Evolutionary conservation across 1,284 basidiomycete species (phyloP).

Genomic region (Moesziomyces sp.): DNA sequence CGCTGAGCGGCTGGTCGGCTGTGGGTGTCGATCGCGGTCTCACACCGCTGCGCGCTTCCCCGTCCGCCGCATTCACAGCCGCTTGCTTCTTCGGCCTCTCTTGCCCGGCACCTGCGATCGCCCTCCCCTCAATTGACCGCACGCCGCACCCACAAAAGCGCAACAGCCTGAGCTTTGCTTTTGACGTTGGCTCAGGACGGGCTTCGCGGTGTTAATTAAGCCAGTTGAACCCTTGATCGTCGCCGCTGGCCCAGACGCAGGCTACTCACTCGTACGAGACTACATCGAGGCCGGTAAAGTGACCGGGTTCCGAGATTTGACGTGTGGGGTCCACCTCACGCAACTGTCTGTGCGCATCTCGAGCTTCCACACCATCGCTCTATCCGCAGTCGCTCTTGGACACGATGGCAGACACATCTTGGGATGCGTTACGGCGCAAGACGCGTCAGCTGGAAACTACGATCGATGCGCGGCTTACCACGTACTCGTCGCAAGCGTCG

Average conservation of each 20-base stretch:
- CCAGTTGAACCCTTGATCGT: too few species aligned
- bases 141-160: too few species aligned
- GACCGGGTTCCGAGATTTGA: too few species aligned
- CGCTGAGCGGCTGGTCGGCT: neutral
- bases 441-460: conserved; percentile 89
- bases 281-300: too few species aligned
- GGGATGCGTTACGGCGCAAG: conserved; percentile 77
- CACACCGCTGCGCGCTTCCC: neutral
- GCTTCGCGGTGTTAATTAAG: too few species aligned
- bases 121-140: too few species aligned
- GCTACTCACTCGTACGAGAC: too few species aligned
- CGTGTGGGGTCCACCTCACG: conserved; percentile 5
- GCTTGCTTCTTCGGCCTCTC: neutral
- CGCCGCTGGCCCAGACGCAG: too few species aligned
- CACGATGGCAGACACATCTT: conserved; percentile 45
- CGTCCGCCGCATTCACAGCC: neutral
- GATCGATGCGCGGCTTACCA: conserved; percentile 87
- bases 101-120: neutral
- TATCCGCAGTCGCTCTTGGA: conserved; percentile 7
- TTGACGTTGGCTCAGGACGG: too few species aligned
- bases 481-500: conserved; percentile 85
- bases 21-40: conserved; percentile 20
- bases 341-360: neutral
- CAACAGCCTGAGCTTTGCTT: too few species aligned
- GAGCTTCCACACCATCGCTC: neutral